Base-by-base conservation (phyloP, 257 asterid species). In the Anisodus acutangulus region DNA sequence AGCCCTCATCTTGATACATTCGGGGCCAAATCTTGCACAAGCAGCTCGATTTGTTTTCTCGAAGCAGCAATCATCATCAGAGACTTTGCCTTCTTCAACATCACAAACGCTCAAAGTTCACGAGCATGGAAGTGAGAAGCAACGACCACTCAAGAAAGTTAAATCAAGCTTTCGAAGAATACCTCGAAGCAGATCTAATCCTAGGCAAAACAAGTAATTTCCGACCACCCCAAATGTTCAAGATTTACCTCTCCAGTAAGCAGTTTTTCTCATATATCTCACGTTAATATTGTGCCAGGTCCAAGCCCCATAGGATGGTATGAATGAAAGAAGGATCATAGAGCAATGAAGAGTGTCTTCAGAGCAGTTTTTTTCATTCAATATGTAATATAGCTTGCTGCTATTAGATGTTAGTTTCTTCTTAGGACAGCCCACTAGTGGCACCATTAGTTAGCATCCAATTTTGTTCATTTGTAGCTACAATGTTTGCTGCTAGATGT, bases 141-240 rank as follows among this genome's bases (percentile, higher is more conserved):
- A 84, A 2, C 86, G 87, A 2, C 87, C 88, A 59, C 78, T 83
- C 76, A 81, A 80, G 79, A 83, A 84, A 22, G 86, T 86, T 79
- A 81, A 67, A 35, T 72, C 87, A 16, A 88, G 83, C 35, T 60
- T 43, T 53, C 69, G 87, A 76, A 11, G 16, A 54, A 86, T 88
- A 67, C 90, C 90, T 4, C 87, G 86, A 43, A 88, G 86, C 74
- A 68, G 83, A 67, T 86, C 86, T 5, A 88, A 88, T 66, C 90
- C 90, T n/a, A 88, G 82, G 6, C 90, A 86, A 87, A 88, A 88
- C 83, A 86, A 88, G 89, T 88, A 84, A 83, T 6, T 69, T 12
- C 15, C 70, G 81, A 12, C 31, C 31, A 80, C 81, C 79, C 22
- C 43, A 86, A 51, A 19, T 66, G 26, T 72, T n/a, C 63, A 54